These are phyloP conservation scores for Dovyalis caffra DNA, from an alignment of 345 rosid species.

Conservation along the genomic window DNA sequence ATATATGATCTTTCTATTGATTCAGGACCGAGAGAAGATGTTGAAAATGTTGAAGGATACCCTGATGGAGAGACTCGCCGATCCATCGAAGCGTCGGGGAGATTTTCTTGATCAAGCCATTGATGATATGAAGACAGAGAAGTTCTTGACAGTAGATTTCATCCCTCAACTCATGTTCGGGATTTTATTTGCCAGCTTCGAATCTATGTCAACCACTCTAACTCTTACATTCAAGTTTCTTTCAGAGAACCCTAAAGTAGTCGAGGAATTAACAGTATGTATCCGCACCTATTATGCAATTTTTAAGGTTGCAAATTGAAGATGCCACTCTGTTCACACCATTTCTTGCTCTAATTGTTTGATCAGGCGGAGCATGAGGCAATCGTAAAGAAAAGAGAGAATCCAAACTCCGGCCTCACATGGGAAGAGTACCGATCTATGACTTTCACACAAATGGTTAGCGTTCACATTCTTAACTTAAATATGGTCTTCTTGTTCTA, in stretches of 20 bases:
- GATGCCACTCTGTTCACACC: background rate
- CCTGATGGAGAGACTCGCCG: conserved; percentile 16
- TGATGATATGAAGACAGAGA: conserved; percentile 20
- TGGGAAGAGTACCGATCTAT: conserved; percentile 13
- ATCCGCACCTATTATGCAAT: too few relatives aligned
- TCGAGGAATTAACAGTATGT: conserved; percentile 33
- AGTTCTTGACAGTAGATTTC: conserved; percentile 30
- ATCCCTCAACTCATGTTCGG: conserved; percentile 24
- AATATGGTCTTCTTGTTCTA: background rate
- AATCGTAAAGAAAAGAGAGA: conserved; percentile 6
- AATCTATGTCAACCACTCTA: conserved; percentile 8
- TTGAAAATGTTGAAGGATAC: background rate
- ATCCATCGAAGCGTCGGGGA: conserved; percentile 7
- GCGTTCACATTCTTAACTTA: background rate
- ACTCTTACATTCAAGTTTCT: conserved; percentile 28
- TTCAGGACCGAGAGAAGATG: conserved; percentile 19
- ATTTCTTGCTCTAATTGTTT: background rate
- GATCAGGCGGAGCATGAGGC: conserved; percentile 31
- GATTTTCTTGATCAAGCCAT: conserved; percentile 30
- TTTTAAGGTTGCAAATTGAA: background rate
- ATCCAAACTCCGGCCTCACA: conserved; percentile 14
- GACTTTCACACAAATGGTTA: conserved; percentile 28
- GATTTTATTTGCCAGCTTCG: conserved; percentile 19
- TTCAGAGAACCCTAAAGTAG: conserved; percentile 30
- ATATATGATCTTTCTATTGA: background rate